phyloP scores from a whole-genome alignment of 2,329 filamentous ascomycete species.

The Aspergillus calidoustus region DNA sequence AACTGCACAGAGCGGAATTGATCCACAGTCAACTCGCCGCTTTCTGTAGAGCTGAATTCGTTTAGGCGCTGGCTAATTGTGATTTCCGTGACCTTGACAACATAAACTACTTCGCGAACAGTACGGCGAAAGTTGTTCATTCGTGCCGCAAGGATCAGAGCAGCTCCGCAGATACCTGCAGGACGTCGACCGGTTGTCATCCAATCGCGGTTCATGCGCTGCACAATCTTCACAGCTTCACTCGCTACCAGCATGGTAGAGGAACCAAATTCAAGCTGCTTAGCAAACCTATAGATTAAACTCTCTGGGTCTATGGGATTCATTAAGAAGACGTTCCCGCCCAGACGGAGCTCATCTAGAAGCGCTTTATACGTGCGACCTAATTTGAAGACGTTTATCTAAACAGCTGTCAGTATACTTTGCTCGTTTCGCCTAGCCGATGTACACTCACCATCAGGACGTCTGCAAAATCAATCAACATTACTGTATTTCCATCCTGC shows the following conservation, averaged over 20 bases:
- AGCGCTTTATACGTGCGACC: slow-evolving; percentile 88
- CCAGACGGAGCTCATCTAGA: slow-evolving; percentile 61
- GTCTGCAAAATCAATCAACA: slow-evolving; percentile 96
- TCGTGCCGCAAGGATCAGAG: slow-evolving; percentile 88
- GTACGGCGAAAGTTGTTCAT: slow-evolving; percentile 98
- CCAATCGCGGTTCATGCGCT: slow-evolving; percentile 96
- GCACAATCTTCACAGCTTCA: slow-evolving; percentile 84
- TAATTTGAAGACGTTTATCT: slow-evolving; percentile 87
- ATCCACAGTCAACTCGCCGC: slow-evolving; percentile 81
- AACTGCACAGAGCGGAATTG: slow-evolving; percentile 67
- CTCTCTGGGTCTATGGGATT: slow-evolving; percentile 84
- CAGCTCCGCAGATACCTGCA: slow-evolving; percentile 91
- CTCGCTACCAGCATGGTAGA: slow-evolving; percentile 82
- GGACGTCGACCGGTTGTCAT: slow-evolving; percentile 94
- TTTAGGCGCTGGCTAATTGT: slow-evolving; percentile 90
- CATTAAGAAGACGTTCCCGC: slow-evolving; percentile 67
- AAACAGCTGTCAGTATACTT: not conserved
- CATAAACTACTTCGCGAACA: slow-evolving; percentile 93
- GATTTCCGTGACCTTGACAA: slow-evolving; percentile 92
- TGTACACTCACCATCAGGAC: slow-evolving; percentile 59
- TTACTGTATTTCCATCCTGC: slow-evolving; percentile 77
- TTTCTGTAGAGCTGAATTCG: slow-evolving; percentile 88
- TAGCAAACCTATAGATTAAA: slow-evolving; percentile 87
- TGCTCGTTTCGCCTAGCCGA: not conserved
- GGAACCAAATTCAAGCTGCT: slow-evolving; percentile 86